Base-by-base conservation (phyloP, 1,284 basidiomycete genomes). In the Marasmius oreades region DNA sequence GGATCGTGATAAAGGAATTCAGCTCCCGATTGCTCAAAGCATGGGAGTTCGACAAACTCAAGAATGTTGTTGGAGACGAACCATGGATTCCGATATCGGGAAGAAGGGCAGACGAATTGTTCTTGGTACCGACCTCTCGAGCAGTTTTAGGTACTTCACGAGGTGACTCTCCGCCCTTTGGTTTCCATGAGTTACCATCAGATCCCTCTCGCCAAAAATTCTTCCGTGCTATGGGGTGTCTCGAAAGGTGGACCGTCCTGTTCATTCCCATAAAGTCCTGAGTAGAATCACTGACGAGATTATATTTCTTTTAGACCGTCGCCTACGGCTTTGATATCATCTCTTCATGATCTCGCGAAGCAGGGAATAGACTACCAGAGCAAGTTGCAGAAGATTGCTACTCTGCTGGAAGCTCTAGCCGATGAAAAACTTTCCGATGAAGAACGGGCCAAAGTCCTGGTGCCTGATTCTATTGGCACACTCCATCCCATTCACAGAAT, bases 41-140 rank as follows among this genome's bases (percentile, higher is more conserved):
- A 11, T 56, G 53, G 1, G 64, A 73, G 5, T 34, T 69, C 1
- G 23, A 43, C 2, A 33, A 22, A 12, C 52, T 75, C 5, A 51
- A 54, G 14, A 37, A 16, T 2, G 60, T 63, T 7, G 63, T 67
- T 4, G 47, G 44, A 5, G 62, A 59, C 5, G 53, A 56, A 7
- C 53, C 60, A 16, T 76, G 74, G 74, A 67, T 76, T 26, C 74
- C 73, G 0, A 68, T 70, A 18, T 59, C 64, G 2, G 53, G 59
- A 18, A 53, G 57, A 7, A 54, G 42, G 16, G 59, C 70, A 11
- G 63, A 56, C 1, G 51, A 58, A 22, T 16, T 24, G 11, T 23
- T 5, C 18, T 23, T 50, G 23, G 23, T 50, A 10, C 47, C 47
- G 5, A 66, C 67, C 11, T 59, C 58, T 16, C 61, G 66, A 56